Evolutionary conservation across 441 rosid species (phyloP).

Genomic region (Hura crepitans): DNA sequence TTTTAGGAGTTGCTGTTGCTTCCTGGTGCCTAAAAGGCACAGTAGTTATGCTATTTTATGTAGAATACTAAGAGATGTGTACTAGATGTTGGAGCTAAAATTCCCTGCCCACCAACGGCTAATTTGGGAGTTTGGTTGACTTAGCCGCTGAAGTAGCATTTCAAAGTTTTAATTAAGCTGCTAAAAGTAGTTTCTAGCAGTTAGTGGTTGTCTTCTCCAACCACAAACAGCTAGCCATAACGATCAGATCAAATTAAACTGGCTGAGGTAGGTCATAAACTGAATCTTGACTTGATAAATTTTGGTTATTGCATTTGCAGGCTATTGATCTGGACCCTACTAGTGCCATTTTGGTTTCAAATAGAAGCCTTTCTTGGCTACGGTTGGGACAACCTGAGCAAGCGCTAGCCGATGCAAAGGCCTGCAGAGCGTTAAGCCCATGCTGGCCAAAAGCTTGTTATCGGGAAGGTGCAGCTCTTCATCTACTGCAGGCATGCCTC

Average conservation of each 20-base stretch:
- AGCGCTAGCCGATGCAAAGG: conserved; percentile 74
- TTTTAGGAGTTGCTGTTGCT: conserved; percentile 8
- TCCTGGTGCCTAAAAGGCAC: neutral
- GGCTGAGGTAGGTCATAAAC: neutral
- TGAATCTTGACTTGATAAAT: conserved; percentile 2
- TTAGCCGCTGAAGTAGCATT: neutral
- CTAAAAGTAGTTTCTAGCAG: neutral
- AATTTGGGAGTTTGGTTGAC: neutral
- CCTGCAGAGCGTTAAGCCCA: conserved; percentile 63
- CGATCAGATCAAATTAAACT: neutral
- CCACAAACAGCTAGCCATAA: neutral
- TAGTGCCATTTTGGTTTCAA: conserved; percentile 66
- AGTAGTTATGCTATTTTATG: neutral
- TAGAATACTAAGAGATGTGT: neutral
- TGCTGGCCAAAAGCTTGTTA: conserved; percentile 89
- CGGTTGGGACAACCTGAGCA: conserved; percentile 70
- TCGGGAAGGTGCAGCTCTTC: conserved; percentile 90
- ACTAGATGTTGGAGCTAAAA: neutral
- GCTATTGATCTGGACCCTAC: conserved; percentile 81
- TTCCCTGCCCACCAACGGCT: no score
- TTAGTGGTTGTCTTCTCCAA: neutral
- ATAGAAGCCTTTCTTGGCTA: conserved; percentile 92
- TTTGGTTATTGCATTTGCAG: conserved; percentile 36
- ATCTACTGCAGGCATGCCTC: conserved; percentile 53
- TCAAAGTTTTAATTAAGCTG: neutral